These are phyloP conservation scores for Orbilia quercus DNA, from an alignment of 2,329 filamentous ascomycete genomes.

Conservation along the genomic window DNA sequence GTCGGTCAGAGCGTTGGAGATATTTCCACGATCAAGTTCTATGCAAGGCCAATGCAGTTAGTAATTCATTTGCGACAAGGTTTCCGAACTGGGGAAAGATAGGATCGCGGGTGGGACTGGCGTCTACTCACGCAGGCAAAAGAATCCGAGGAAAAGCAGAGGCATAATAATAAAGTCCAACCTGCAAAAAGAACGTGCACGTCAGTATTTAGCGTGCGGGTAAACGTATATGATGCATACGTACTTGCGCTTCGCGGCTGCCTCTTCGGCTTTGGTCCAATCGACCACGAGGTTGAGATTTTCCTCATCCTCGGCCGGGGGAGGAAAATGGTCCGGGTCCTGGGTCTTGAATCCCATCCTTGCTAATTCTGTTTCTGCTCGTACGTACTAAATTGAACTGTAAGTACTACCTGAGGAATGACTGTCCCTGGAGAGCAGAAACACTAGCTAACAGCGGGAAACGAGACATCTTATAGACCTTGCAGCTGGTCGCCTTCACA, in stretches of 20 bases:
- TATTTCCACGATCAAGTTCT: slow-evolving; percentile 64
- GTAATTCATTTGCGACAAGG: not conserved
- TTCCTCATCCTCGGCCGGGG: slow-evolving; percentile 45
- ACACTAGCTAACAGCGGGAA: slow-evolving; percentile 39
- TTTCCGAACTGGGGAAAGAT: not conserved
- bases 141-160: slow-evolving; percentile 66
- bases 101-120: slow-evolving; percentile 5
- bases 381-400: not conserved
- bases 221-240: slow-evolving; percentile 15
- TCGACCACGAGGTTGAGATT: slow-evolving; percentile 36
- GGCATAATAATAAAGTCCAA: slow-evolving; percentile 67
- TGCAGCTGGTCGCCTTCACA: not conserved
- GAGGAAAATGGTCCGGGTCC: slow-evolving; percentile 38
- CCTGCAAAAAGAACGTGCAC: slow-evolving; percentile 61
- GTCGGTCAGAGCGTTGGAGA: slow-evolving; percentile 68
- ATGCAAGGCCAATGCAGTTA: slow-evolving; percentile 59
- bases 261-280: slow-evolving; percentile 52
- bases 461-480: slow-evolving; percentile 44
- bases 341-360: slow-evolving; percentile 49
- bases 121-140: slow-evolving; percentile 64
- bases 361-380: slow-evolving; percentile 12
- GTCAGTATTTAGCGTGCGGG: slow-evolving; percentile 34
- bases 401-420: not conserved
- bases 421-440: slow-evolving; percentile 14
- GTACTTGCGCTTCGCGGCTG: slow-evolving; percentile 52